A percentile compares a stretch with the other conserved stretches of the same genome.
These are phyloP conservation scores for Helicostylum pulchrum DNA, from an alignment of 192 early-diverging fungal species.

Conservation along the genomic window DNA sequence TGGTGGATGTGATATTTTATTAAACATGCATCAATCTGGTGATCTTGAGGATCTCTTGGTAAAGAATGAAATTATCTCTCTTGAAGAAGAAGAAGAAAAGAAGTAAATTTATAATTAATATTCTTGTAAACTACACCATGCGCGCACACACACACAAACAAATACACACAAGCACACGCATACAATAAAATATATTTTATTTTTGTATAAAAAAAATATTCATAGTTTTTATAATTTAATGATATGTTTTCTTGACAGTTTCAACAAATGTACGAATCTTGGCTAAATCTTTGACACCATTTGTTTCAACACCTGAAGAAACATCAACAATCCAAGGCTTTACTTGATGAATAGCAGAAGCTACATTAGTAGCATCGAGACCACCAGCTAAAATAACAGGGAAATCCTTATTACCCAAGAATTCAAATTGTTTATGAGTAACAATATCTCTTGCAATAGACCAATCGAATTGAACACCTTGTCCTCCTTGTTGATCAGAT, in stretches of 20 bases:
- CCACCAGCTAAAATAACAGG: constrained; percentile 91
- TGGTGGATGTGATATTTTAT: constrained; percentile 91
- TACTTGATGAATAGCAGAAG: constrained; percentile 61
- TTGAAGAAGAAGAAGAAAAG: constrained; percentile 24
- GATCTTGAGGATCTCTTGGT: constrained; percentile 82
- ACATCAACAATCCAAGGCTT: constrained; percentile 90
- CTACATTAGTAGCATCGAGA: constrained; percentile 79
- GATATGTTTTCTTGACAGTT: constrained; percentile 46
- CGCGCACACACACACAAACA: neutral
- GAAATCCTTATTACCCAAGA: constrained; percentile 27
- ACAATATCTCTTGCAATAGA: constrained; percentile 59
- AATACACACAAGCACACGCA: neutral
- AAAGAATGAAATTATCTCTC: constrained; percentile 53
- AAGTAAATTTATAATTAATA: constrained; percentile 9
- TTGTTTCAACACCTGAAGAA: constrained; percentile 86
- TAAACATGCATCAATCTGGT: constrained; percentile 89
- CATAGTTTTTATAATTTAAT: neutral
- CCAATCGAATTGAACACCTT: constrained; percentile 86
- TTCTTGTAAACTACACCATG: neutral
- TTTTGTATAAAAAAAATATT: constrained; percentile 10
- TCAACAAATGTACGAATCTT: constrained; percentile 76
- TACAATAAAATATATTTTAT: neutral
- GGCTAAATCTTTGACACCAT: constrained; percentile 71
- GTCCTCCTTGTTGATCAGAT: constrained; percentile 67
- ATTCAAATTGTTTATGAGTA: constrained; percentile 12